Evolutionary conservation across 139 green algal species (phyloP).

Genomic region (Volvox reticuliferus): DNA sequence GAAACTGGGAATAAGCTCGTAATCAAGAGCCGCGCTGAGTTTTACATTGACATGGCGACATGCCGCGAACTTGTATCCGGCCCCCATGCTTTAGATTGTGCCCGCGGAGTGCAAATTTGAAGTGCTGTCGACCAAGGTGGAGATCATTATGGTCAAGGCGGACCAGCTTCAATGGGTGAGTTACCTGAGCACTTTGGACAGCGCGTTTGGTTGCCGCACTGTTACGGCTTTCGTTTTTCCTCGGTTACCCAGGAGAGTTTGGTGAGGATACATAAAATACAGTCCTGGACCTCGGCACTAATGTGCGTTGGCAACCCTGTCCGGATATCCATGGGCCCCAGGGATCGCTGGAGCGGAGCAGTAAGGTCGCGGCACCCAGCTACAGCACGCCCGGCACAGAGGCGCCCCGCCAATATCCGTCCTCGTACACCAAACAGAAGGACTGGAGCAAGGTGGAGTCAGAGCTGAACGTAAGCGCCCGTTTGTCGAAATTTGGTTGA

Average conservation of each 20-base stretch:
- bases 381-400: slow-evolving; percentile 52
- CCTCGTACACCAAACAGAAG: slow-evolving; percentile 66
- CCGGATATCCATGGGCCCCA: neutral
- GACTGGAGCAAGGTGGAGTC: slow-evolving; percentile 86
- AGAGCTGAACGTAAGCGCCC: slow-evolving; percentile 62
- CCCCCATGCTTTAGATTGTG: slow-evolving; percentile 50
- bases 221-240: no score
- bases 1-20: no score
- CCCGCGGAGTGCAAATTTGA: slow-evolving; percentile 62
- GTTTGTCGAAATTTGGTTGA: no score
- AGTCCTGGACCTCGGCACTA: no score
- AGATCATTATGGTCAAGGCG: slow-evolving; percentile 84
- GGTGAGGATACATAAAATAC: no score
- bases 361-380: slow-evolving; percentile 48
- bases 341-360: slow-evolving; percentile 70
- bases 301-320: neutral
- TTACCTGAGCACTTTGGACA: neutral
- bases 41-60: no score
- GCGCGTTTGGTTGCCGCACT: no score
- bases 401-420: slow-evolving; percentile 65
- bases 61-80: no score
- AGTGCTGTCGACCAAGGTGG: slow-evolving; percentile 84
- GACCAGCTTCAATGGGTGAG: slow-evolving; percentile 71
- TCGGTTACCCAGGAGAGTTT: no score
- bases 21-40: no score